Percentiles rank a stretch among this genome's conserved stretches.
Conservation (phyloP, 2,329 filamentous ascomycete genomes). For the Didymella glomerata region DNA sequence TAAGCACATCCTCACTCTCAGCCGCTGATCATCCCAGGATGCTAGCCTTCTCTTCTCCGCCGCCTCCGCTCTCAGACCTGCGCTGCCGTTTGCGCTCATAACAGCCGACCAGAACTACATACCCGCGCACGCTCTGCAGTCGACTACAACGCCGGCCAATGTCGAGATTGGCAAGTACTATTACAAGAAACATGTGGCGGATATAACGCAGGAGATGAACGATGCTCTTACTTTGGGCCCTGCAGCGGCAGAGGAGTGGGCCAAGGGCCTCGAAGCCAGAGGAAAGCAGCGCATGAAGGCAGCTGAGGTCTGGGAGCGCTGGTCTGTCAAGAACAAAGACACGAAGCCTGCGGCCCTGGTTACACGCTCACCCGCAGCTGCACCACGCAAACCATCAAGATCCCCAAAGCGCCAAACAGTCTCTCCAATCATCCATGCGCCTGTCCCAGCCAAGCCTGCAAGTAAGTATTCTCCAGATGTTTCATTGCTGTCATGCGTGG, state of each 20-base stretch:
- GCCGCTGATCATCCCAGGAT: conserved; percentile 62
- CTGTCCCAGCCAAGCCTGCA: conserved; percentile 34
- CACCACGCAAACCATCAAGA: conserved; percentile 29
- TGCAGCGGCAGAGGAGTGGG: conserved; percentile 77
- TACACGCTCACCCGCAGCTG: conserved; percentile 28
- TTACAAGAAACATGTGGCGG: conserved; percentile 68
- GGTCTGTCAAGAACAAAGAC: conserved; percentile 61
- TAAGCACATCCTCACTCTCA: conserved; percentile 11
- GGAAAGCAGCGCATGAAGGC: conserved; percentile 69
- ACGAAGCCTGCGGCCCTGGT: conserved; percentile 32
- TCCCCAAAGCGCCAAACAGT: conserved; percentile 39
- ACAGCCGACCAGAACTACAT: conserved; percentile 69
- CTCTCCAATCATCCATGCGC: conserved; percentile 47
- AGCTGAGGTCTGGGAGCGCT: conserved; percentile 77
- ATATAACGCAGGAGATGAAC: conserved; percentile 69
- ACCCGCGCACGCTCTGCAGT: conserved; percentile 63
- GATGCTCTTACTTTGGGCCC: conserved; percentile 71
- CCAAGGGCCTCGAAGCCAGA: conserved; percentile 73
- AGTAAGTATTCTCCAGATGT: conserved; percentile 43
- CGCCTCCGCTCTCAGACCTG: conserved; percentile 68
- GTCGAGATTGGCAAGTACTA: conserved; percentile 71
- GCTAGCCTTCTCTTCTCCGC: conserved; percentile 72
- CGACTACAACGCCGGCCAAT: conserved; percentile 57
- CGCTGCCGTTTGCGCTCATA: conserved; percentile 73
- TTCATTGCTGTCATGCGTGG: conserved; percentile 27